phyloP scores from a whole-genome alignment of 495 filamentous ascomycete genomes.

The Evansstolkia leycettana region DNA sequence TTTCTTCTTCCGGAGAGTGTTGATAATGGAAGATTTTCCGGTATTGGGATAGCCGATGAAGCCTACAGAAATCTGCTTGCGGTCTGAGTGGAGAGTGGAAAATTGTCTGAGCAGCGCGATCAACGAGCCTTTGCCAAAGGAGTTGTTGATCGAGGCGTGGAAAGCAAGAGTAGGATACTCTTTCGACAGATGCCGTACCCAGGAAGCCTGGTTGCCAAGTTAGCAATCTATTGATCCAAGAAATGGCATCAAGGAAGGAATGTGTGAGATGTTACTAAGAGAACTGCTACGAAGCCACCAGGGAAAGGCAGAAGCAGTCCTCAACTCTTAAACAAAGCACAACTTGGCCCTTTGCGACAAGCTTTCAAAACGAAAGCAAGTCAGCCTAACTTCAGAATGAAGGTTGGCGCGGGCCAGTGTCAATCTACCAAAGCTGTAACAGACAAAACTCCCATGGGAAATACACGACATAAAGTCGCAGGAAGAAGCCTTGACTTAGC shows the following conservation, averaged over 20 bases:
- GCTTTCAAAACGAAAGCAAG: slow-evolving; percentile 69
- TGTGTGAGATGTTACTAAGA: slow-evolving; percentile 99
- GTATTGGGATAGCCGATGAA: slow-evolving; percentile 83
- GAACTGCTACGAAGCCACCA: slow-evolving; percentile 49
- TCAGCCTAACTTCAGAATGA: slow-evolving; percentile 55
- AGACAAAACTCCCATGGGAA: slow-evolving; percentile 63
- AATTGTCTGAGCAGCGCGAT: slow-evolving; percentile 84
- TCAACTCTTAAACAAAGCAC: slow-evolving; percentile 88
- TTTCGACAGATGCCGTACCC: slow-evolving; percentile 70
- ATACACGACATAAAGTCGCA: slow-evolving; percentile 29
- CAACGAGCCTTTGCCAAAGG: slow-evolving; percentile 73
- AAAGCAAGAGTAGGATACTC: slow-evolving; percentile 91
- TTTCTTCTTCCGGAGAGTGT: slow-evolving; percentile 82
- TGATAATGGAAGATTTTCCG: slow-evolving; percentile 89
- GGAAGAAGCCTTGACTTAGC: slow-evolving; percentile 94
- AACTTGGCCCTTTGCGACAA: slow-evolving; percentile 41
- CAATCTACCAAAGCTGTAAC: slow-evolving; percentile 98
- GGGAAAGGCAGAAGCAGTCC: slow-evolving; percentile 38
- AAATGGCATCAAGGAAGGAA: slow-evolving; percentile 16
- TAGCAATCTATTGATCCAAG: slow-evolving; percentile 20
- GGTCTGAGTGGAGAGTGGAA: slow-evolving; percentile 73
- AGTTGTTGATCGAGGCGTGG: slow-evolving; percentile 84
- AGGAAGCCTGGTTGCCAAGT: slow-evolving; percentile 55
- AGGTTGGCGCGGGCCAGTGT: slow-evolving; percentile 57
- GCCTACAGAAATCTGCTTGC: slow-evolving; percentile 86